Percentiles rank a stretch among this genome's conserved stretches.
These are phyloP conservation scores for Sporothrix globosa DNA, from an alignment of 2,329 filamentous ascomycete species.

Conservation along the genomic window DNA sequence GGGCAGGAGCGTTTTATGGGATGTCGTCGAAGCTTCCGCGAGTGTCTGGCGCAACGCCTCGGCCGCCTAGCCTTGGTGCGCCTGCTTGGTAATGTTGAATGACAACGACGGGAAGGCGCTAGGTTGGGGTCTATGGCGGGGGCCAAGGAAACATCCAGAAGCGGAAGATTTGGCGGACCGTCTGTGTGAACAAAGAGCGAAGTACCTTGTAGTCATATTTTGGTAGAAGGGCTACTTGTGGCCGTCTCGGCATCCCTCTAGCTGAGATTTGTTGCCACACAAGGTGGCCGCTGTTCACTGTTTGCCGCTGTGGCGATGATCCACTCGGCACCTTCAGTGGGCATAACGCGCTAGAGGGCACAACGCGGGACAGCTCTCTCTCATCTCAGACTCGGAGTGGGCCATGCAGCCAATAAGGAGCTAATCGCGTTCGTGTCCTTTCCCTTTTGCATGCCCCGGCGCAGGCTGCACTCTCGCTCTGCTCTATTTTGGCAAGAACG, in stretches of 20 bases:
- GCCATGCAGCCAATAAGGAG: constrained; percentile 43
- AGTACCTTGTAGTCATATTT: neutral
- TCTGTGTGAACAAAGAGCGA: too few relatives aligned
- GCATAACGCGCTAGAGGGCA: constrained; percentile 14
- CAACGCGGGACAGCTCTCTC: constrained; percentile 24
- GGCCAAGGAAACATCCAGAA: constrained; percentile 31
- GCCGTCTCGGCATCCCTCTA: neutral
- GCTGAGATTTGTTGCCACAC: neutral
- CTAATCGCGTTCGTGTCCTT: constrained; percentile 53
- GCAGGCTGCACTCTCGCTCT: constrained; percentile 2
- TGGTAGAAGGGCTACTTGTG: too few relatives aligned
- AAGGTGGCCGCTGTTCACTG: neutral
- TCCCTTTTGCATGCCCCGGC: constrained; percentile 30
- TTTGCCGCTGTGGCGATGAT: constrained; percentile 5
- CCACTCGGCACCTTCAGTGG: neutral
- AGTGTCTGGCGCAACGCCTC: neutral
- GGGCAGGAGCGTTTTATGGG: constrained; percentile 14
- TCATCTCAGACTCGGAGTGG: neutral
- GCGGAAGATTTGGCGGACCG: constrained; percentile 16
- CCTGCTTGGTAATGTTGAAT: constrained; percentile 34
- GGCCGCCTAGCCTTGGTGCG: constrained; percentile 1
- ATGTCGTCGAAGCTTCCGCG: constrained; percentile 31
- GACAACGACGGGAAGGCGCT: neutral
- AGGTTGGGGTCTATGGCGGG: neutral
- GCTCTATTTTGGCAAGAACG: constrained; percentile 19